Conservation (phyloP, 2,329 filamentous ascomycete species). For the Aspergillus brasiliensis region DNA sequence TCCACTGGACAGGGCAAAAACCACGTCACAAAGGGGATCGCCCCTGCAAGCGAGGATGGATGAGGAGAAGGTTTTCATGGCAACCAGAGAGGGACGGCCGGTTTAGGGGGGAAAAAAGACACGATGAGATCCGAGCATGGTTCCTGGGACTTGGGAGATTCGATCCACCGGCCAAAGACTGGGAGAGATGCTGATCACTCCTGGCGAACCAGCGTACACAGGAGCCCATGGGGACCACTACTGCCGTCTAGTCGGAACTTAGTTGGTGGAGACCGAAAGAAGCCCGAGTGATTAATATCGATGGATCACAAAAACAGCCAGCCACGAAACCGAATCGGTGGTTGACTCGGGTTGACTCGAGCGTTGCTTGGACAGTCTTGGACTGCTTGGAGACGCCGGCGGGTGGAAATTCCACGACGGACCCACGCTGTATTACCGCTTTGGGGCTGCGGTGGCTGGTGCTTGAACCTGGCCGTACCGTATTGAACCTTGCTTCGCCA, state of each 20-base stretch:
- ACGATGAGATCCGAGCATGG: constrained; percentile 21
- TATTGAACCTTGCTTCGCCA: neutral
- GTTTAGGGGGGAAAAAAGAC: constrained; percentile 10
- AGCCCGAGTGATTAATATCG: constrained; percentile 3
- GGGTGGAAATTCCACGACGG: neutral
- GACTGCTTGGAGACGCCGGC: neutral
- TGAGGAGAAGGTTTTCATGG: constrained; percentile 9
- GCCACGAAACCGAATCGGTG: constrained; percentile 3
- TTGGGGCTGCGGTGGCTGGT: neutral
- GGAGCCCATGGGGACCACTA: constrained; percentile 4
- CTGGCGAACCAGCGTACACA: constrained; percentile 14
- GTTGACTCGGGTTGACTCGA: constrained; percentile 1
- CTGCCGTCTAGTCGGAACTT: constrained; percentile 2
- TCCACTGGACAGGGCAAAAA: constrained; percentile 14
- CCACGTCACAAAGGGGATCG: constrained; percentile 16
- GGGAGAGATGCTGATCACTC: constrained; percentile 12
- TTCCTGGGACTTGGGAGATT: constrained; percentile 8
- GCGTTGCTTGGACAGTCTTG: neutral
- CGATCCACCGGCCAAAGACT: constrained; percentile 7
- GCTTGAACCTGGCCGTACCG: neutral
- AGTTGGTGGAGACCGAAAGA: constrained; percentile 5
- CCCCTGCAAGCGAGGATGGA: constrained; percentile 8
- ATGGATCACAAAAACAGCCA: constrained; percentile 9
- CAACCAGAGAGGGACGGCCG: constrained; percentile 3
- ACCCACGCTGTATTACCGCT: neutral